Evolutionary conservation across 1,284 basidiomycete species (phyloP).

Genomic region (Austroboletus novae-zelandiae): DNA sequence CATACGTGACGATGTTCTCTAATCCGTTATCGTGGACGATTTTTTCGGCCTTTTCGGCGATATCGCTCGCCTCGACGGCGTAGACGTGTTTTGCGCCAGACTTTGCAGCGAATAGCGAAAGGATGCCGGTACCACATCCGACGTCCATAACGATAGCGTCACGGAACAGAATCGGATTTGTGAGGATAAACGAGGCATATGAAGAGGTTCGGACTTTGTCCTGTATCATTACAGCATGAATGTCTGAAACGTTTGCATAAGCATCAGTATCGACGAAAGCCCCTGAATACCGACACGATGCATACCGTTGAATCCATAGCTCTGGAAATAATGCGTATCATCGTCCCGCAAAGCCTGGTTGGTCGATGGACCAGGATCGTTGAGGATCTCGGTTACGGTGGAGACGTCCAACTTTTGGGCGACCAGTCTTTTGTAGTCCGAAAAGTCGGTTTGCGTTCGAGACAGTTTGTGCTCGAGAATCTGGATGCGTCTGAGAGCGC

Average conservation of each 20-base stretch:
- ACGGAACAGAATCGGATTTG: slow-evolving; percentile 81
- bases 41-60: slow-evolving; percentile 79
- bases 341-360: slow-evolving; percentile 57
- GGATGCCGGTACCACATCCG: slow-evolving; percentile 91
- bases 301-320: slow-evolving; percentile 88
- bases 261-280: not conserved
- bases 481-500: slow-evolving; percentile 46
- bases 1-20: slow-evolving; percentile 72
- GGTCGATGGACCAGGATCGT: slow-evolving; percentile 37
- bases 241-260: slow-evolving; percentile 45
- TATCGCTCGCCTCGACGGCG: slow-evolving; percentile 89
- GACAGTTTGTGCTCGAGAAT: slow-evolving; percentile 53
- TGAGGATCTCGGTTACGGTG: slow-evolving; percentile 41
- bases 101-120: slow-evolving; percentile 90
- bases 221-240: slow-evolving; percentile 77
- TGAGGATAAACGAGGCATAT: slow-evolving; percentile 89
- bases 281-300: not conserved
- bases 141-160: slow-evolving; percentile 92
- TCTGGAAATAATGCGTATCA: slow-evolving; percentile 93
- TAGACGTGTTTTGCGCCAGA: slow-evolving; percentile 93
- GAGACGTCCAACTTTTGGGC: slow-evolving; percentile 48
- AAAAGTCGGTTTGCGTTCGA: slow-evolving; percentile 51
- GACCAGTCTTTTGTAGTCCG: slow-evolving; percentile 59
- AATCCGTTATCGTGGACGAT: slow-evolving; percentile 84
- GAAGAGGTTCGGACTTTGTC: slow-evolving; percentile 93